phyloP scores from a whole-genome alignment of 805 yeast genomes.

The Candida sanyiensis region DNA sequence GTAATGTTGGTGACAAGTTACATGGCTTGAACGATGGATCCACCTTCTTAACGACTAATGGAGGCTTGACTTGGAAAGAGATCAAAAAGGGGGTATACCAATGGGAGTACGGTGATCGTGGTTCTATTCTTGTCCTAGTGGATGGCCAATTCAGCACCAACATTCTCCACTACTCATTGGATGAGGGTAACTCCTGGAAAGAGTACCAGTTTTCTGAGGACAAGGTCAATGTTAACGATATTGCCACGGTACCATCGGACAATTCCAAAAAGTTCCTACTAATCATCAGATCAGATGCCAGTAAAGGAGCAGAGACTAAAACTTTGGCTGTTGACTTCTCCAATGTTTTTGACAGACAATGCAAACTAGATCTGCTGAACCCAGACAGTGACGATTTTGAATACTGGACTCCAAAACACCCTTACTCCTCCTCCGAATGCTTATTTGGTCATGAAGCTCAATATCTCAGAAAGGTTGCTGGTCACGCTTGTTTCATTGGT shows the following conservation, averaged over 20 bases:
- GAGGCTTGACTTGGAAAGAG: constrained; percentile 85
- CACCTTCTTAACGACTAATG: constrained; percentile 79
- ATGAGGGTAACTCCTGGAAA: constrained; percentile 76
- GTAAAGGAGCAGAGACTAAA: constrained; percentile 40
- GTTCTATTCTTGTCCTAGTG: constrained; percentile 74
- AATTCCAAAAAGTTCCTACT: constrained; percentile 72
- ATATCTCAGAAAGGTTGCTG: constrained; percentile 50
- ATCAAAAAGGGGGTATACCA: constrained; percentile 64
- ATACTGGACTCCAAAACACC: constrained; percentile 56
- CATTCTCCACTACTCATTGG: constrained; percentile 56
- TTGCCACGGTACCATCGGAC: constrained; percentile 88
- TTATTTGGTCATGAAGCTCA: constrained; percentile 68
- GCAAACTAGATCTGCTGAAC: constrained; percentile 42
- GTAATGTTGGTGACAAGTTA: constrained; percentile 74
- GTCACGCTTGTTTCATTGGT: constrained; percentile 62
- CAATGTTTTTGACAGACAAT: constrained; percentile 44
- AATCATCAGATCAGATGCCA: constrained; percentile 42
- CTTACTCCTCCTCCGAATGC: constrained; percentile 44
- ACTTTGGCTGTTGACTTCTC: constrained; percentile 54
- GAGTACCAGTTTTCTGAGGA: constrained; percentile 57
- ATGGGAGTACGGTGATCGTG: constrained; percentile 98
- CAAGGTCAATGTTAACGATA: constrained; percentile 54
- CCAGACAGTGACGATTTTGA: constrained; percentile 53
- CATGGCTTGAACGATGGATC: constrained; percentile 45
- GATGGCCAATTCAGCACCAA: constrained; percentile 53